Evolutionary conservation across 345 rosid species (phyloP).

Genomic region (Clausena lansium): DNA sequence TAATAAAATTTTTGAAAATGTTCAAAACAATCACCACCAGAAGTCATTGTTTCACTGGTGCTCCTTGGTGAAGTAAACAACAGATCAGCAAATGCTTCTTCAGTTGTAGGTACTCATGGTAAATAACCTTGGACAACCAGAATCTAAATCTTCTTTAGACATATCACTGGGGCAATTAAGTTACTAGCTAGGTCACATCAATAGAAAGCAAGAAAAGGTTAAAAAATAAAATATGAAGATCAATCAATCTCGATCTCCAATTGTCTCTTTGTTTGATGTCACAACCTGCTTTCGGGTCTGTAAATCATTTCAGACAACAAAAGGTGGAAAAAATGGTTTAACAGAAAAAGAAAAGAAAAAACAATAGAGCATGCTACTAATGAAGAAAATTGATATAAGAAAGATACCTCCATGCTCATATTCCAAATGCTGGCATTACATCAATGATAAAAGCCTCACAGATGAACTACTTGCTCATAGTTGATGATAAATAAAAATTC

Average conservation of each 20-base stretch:
- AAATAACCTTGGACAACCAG: not conserved
- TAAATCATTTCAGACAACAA: not conserved
- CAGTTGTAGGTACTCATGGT: not conserved
- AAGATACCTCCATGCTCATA: slow-evolving; percentile 12
- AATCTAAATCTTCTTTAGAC: not conserved
- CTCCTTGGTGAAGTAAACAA: not conserved
- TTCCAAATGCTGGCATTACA: not conserved
- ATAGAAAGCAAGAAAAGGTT: not conserved
- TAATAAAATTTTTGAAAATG: not conserved
- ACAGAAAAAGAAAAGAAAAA: not conserved
- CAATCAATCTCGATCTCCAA: not conserved
- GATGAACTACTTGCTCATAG: slow-evolving; percentile 68
- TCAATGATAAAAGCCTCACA: not conserved
- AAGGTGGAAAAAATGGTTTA: not conserved
- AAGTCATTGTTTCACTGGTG: not conserved
- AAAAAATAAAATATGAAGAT: no score
- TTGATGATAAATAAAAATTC: slow-evolving; percentile 89
- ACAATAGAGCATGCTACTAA: not conserved
- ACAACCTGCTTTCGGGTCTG: not conserved
- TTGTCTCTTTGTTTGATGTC: not conserved
- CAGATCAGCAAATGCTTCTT: not conserved
- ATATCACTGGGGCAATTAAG: not conserved
- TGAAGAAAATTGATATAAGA: not conserved
- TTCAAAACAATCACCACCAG: not conserved
- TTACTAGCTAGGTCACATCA: not conserved